Evolutionary conservation across 2,329 filamentous ascomycete genomes (phyloP), one percentile per base, ranked within the genome.

Genomic region (Aspergillus sp.): DNA sequence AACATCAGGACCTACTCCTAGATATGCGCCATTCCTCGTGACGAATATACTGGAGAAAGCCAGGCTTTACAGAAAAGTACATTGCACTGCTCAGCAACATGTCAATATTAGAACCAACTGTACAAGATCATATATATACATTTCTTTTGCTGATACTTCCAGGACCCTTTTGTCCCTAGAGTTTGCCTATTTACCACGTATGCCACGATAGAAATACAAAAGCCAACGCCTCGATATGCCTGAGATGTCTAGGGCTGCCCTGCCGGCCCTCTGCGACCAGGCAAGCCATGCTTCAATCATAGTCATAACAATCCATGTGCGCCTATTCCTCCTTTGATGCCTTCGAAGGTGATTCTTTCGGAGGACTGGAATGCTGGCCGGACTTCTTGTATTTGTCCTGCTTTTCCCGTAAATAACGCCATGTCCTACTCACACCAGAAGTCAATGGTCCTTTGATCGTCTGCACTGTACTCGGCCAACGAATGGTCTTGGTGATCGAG

Each of bases 401-500:
- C 79, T 99, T 99, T 70, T 97, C 94, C 41, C 81, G 78, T 50
- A 95, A 64, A 69, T 99, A 99, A 57, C 86, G 82, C 76, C 82
- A 81, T 5, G 87, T 87, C 63, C 86, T 83, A 5, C 77, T 67
- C 14, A 88, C 69, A 0, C 94, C 95, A 0, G 88, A 86, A 2
- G 91, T 97, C 42, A 97, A 71, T 1, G 88, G 70, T 2, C 91
- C 87, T 75, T 99, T 99, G 57, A 93, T 68, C 49, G 86, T 94
- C 73, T 99, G 93, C 4, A 86, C 86, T 2, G 89, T 91, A 64
- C 91, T 94, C 0, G 94, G 92, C 94, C 94, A 97, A 51, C 85
- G 83, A 63, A 97, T 90, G 0, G 95, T 97, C 68, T 88, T 88
- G 66, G 86, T 88, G 65, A 99, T 92, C 38, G 91, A 88, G 34